These are phyloP conservation scores for Boletus tomentosulus DNA, from an alignment of 768 basidiomycete genomes.

Conservation along the genomic window DNA sequence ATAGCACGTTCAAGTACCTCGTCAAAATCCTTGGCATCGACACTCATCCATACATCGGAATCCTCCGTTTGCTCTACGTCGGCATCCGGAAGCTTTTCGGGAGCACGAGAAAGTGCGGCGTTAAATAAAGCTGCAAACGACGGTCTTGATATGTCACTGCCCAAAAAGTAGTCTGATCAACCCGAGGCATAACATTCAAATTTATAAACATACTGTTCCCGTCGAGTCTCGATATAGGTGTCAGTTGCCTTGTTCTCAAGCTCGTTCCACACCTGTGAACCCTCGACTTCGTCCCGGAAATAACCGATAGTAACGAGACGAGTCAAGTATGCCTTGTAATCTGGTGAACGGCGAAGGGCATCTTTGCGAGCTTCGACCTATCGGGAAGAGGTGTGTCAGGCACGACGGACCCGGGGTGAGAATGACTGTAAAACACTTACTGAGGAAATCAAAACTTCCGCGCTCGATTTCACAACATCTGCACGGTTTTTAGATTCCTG, in stretches of 20 bases:
- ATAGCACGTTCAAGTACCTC: conserved; percentile 52
- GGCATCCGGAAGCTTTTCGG: conserved; percentile 21
- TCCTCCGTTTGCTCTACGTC: conserved; percentile 48
- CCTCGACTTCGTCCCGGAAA: conserved; percentile 75
- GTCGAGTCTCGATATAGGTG: conserved; percentile 58
- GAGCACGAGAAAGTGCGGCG: conserved; percentile 48
- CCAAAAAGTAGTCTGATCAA: conserved; percentile 5
- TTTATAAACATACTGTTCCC: conserved; percentile 56
- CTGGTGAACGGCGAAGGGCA: conserved; percentile 58
- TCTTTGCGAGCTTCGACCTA: conserved; percentile 68
- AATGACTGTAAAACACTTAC: conserved; percentile 34
- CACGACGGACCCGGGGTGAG: not conserved
- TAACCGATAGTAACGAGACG: conserved; percentile 64
- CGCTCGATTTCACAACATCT: conserved; percentile 32
- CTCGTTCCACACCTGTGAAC: conserved; percentile 69
- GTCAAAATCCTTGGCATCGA: conserved; percentile 76
- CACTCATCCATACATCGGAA: conserved; percentile 80
- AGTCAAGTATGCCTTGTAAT: conserved; percentile 68
- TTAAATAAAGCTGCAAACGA: conserved; percentile 78
- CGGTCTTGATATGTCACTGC: conserved; percentile 55
- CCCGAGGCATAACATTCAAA: not conserved
- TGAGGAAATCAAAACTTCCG: conserved; percentile 41
- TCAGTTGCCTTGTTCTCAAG: conserved; percentile 69
- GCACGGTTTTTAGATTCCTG: conserved; percentile 70
- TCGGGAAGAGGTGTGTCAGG: not conserved